These are phyloP conservation scores for Acer saccharum DNA, from an alignment of 345 rosid species.

Conservation along the genomic window DNA sequence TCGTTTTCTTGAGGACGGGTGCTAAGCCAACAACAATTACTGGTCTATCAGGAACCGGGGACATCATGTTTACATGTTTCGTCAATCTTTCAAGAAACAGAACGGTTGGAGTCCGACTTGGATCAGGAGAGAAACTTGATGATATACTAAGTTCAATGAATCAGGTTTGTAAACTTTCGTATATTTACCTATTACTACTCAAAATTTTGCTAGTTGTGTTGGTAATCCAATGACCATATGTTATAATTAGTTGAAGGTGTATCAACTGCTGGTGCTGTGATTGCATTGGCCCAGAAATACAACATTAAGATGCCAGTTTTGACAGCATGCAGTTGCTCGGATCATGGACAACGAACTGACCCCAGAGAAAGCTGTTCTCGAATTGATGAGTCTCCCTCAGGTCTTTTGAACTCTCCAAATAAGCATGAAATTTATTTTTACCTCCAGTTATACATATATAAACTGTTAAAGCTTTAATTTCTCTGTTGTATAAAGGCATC, in stretches of 20 bases:
- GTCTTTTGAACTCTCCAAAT: conserved; percentile 31
- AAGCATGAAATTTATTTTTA: neutral
- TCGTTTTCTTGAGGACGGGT: too few relatives aligned
- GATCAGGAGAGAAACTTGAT: too few relatives aligned
- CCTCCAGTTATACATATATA: neutral
- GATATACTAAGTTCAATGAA: too few relatives aligned
- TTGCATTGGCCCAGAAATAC: conserved; percentile 93
- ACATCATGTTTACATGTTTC: too few relatives aligned
- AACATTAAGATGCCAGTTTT: conserved; percentile 88
- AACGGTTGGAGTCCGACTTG: too few relatives aligned
- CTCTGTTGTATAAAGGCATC: conserved; percentile 20
- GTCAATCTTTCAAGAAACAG: too few relatives aligned
- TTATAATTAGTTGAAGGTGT: conserved; percentile 89
- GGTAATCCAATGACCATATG: neutral
- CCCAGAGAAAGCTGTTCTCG: conserved; percentile 80
- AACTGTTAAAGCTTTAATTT: neutral
- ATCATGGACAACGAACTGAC: conserved; percentile 87
- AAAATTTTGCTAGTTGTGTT: too few relatives aligned
- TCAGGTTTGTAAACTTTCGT: too few relatives aligned
- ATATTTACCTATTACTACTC: too few relatives aligned
- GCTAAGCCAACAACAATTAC: too few relatives aligned
- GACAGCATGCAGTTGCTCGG: conserved; percentile 81
- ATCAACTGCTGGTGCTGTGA: conserved; percentile 93
- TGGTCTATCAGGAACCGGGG: too few relatives aligned
- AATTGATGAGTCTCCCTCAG: conserved; percentile 90